Evolutionary conservation across 306 rosid genomes (phyloP).

Genomic region (Pterocarpus santalinus): DNA sequence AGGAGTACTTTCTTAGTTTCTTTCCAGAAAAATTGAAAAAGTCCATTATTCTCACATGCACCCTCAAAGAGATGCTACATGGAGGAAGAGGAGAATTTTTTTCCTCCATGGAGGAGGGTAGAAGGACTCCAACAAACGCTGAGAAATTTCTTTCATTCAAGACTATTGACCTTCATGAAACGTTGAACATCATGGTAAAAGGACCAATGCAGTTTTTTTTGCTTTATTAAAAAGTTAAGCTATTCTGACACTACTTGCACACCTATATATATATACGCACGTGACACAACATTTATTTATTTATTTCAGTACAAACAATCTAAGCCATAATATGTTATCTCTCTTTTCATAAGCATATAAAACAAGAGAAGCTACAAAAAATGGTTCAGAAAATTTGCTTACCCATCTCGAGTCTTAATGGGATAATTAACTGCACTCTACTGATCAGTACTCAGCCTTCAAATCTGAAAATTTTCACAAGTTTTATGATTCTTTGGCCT

Average conservation of each 20-base stretch:
- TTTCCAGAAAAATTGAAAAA: neutral
- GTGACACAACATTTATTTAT: neutral
- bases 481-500: slow-evolving; percentile 9
- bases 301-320: slow-evolving; percentile 22
- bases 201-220: slow-evolving; percentile 38
- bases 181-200: slow-evolving; percentile 36
- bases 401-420: neutral
- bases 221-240: slow-evolving; percentile 3
- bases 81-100: no score
- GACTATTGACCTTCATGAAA: slow-evolving; percentile 7
- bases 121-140: neutral
- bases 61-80: neutral
- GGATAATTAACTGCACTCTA: neutral
- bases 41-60: neutral
- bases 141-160: slow-evolving; percentile 6
- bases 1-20: neutral
- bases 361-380: slow-evolving; percentile 43
- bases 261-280: neutral
- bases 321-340: neutral
- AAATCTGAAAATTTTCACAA: slow-evolving; percentile 22
- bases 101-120: no score
- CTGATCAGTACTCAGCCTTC: slow-evolving; percentile 2
- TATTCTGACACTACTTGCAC: slow-evolving; percentile 31
- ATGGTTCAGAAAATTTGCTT: slow-evolving; percentile 25
- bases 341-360: slow-evolving; percentile 39